Base-by-base conservation (phyloP, 371 early-diverging fungal genomes). In the Mucor indicus region DNA sequence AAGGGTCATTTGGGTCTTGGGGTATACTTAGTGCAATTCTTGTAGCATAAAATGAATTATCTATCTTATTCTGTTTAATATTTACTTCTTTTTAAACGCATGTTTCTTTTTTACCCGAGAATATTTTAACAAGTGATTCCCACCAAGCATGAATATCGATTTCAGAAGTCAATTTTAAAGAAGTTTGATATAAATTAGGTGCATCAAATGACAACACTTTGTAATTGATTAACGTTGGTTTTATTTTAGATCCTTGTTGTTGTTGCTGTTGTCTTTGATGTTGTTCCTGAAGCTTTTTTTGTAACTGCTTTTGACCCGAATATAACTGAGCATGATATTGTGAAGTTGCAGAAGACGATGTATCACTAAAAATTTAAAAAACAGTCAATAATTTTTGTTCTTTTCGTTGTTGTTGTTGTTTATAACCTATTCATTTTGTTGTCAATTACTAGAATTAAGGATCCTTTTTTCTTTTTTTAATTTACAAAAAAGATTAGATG, bases 1-100 rank as follows among this genome's bases (percentile, higher is more conserved):
- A 72, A 23, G 77, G 73, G 48, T 77, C 77, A 35, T 55, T 70
- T 23, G 69, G 45, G 32, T 77, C 77, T 48, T 77, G 77, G 12
- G 77, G 77, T 12, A 77, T 55, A 45, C 69, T 62, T 10, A 77
- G 50, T 5, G 60, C 51, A 10, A 64, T 53, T 20, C 69, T 57
- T 17, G 62, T 64, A 8, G 73, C 77, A 63, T 77, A 71, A 48
- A 68, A 73, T 11, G 73, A 60, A 22, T 57, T 50, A 16, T 48
- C 55, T 60, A 20, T 16, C 19, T 38, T 20, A 11, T 12, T 38
- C 2, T 31, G 25, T 25, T 24, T 40, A 1, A 30, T 29, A 6
- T 12, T 29, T 29, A 29, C 8, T 12, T 12, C 12, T 25, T 12
- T 17, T 38, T 16, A 27, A 24, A 15, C 16, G 22, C 11, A 32